phyloP scores from a whole-genome alignment of 2,329 filamentous ascomycete genomes.

The Clarireedia sp. region DNA sequence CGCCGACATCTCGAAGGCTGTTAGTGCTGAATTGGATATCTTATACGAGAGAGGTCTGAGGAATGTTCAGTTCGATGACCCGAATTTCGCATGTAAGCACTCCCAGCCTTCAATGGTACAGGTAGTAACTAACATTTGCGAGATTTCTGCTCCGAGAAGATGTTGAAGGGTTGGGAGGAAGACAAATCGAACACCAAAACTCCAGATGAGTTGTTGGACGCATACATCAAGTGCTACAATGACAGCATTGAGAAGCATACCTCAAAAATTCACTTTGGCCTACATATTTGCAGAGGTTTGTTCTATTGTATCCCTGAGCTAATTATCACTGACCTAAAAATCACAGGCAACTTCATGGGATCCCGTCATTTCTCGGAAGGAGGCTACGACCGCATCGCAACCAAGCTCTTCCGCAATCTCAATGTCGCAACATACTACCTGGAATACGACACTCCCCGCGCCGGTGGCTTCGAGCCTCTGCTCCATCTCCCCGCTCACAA shows the following conservation, averaged over 20 bases:
- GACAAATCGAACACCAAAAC: slow-evolving; percentile 60
- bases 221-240: slow-evolving; percentile 72
- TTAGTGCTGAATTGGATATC: slow-evolving; percentile 42
- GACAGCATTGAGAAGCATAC: slow-evolving; percentile 57
- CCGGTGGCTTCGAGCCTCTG: slow-evolving; percentile 59
- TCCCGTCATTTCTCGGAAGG: slow-evolving; percentile 60
- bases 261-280: slow-evolving; percentile 64
- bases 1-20: slow-evolving; percentile 44
- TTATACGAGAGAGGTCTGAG: slow-evolving; percentile 46
- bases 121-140: too few relatives aligned
- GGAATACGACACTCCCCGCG: slow-evolving; percentile 58
- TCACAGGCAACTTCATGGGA: slow-evolving; percentile 51
- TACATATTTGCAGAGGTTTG: slow-evolving; percentile 59
- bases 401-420: slow-evolving; percentile 56
- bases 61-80: slow-evolving; percentile 49
- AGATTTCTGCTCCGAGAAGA: slow-evolving; percentile 64
- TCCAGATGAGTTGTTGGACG: slow-evolving; percentile 62
- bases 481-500: slow-evolving; percentile 52
- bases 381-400: slow-evolving; percentile 58
- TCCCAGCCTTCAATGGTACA: too few relatives aligned
- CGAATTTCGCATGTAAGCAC: slow-evolving; percentile 44
- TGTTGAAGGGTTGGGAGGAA: slow-evolving; percentile 50
- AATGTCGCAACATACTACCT: slow-evolving; percentile 61
- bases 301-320: too few relatives aligned
- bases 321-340: too few relatives aligned